Percentiles rank a stretch among this genome's conserved stretches.
Evolutionary conservation across 2,329 filamentous ascomycete genomes (phyloP).

Genomic region (Phoma sp.): DNA sequence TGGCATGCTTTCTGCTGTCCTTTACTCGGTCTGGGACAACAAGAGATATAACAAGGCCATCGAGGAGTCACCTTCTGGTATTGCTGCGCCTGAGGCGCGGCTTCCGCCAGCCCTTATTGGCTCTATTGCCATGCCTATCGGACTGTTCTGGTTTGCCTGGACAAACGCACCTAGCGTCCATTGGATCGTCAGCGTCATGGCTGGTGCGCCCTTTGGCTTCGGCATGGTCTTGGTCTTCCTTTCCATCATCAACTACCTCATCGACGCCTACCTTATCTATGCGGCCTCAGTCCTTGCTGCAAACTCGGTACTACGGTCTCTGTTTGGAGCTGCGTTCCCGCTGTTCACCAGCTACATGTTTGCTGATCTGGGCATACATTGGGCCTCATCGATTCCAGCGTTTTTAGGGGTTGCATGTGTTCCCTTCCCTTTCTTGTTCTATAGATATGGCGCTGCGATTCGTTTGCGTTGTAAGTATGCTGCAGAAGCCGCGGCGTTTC

Average conservation of each 20-base stretch:
- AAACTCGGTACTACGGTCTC: slow-evolving; percentile 54
- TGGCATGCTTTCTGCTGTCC: slow-evolving; percentile 22
- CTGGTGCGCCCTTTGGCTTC: slow-evolving; percentile 55
- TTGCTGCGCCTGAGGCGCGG: slow-evolving; percentile 64
- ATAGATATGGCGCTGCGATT: slow-evolving; percentile 69
- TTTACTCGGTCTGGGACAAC: slow-evolving; percentile 42
- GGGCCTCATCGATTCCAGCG: slow-evolving; percentile 55
- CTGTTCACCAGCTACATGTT: slow-evolving; percentile 57
- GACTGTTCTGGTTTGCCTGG: slow-evolving; percentile 45
- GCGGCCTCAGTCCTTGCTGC: slow-evolving; percentile 41
- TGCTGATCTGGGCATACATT: slow-evolving; percentile 53
- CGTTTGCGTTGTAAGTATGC: slow-evolving; percentile 71
- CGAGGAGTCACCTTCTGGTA: slow-evolving; percentile 7
- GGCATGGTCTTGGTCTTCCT: slow-evolving; percentile 42
- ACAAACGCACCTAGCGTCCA: slow-evolving; percentile 56
- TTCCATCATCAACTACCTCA: slow-evolving; percentile 68
- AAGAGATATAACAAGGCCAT: slow-evolving; percentile 46
- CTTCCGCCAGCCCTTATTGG: slow-evolving; percentile 67
- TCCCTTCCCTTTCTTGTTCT: slow-evolving; percentile 71
- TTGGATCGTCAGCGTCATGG: slow-evolving; percentile 61
- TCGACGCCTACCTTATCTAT: slow-evolving; percentile 62
- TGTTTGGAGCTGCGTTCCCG: slow-evolving; percentile 57
- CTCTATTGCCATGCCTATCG: slow-evolving; percentile 61
- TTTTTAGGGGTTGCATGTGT: slow-evolving; percentile 55
- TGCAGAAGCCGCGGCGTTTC: slow-evolving; percentile 66